Evolutionary conservation across 2,329 filamentous ascomycete genomes (phyloP).

Genomic region (Colletotrichum tofieldiae): DNA sequence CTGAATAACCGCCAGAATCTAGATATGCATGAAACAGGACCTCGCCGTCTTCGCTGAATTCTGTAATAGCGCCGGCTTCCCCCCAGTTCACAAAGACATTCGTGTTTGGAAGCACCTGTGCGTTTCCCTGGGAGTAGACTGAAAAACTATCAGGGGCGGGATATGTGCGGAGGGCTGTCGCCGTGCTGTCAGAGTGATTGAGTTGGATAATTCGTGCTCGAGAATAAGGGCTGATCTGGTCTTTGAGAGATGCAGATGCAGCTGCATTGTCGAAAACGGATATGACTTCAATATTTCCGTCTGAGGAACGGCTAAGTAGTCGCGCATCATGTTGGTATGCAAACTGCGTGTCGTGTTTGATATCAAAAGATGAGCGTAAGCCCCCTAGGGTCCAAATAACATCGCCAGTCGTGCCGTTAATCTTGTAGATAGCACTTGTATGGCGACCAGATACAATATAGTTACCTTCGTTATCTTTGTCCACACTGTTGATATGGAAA

Average conservation of each 20-base stretch:
- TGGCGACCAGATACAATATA: slow-evolving; percentile 69
- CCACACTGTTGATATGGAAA: slow-evolving; percentile 71
- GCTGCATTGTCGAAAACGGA: slow-evolving; percentile 68
- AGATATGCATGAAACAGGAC: slow-evolving; percentile 44
- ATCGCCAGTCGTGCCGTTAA: slow-evolving; percentile 63
- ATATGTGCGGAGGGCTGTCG: slow-evolving; percentile 34
- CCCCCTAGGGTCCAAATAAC: slow-evolving; percentile 70
- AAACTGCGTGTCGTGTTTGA: slow-evolving; percentile 56
- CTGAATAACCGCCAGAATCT: slow-evolving; percentile 45
- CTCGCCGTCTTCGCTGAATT: slow-evolving; percentile 54
- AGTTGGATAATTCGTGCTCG: slow-evolving; percentile 41
- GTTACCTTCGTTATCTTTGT: slow-evolving; percentile 65
- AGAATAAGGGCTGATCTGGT: slow-evolving; percentile 41
- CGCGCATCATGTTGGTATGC: slow-evolving; percentile 69
- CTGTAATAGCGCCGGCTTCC: slow-evolving; percentile 64
- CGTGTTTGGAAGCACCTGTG: slow-evolving; percentile 54
- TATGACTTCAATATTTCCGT: slow-evolving; percentile 64
- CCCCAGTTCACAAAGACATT: slow-evolving; percentile 67
- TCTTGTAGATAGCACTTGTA: slow-evolving; percentile 61
- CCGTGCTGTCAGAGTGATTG: slow-evolving; percentile 36
- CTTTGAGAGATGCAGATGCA: slow-evolving; percentile 39
- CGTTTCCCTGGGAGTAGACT: slow-evolving; percentile 46
- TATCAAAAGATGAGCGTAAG: slow-evolving; percentile 58
- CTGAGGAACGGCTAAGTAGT: slow-evolving; percentile 57
- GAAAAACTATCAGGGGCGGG: slow-evolving; percentile 37